Conservation (phyloP, 106 monocot species). For the Apostasia shenzhenica region DNA sequence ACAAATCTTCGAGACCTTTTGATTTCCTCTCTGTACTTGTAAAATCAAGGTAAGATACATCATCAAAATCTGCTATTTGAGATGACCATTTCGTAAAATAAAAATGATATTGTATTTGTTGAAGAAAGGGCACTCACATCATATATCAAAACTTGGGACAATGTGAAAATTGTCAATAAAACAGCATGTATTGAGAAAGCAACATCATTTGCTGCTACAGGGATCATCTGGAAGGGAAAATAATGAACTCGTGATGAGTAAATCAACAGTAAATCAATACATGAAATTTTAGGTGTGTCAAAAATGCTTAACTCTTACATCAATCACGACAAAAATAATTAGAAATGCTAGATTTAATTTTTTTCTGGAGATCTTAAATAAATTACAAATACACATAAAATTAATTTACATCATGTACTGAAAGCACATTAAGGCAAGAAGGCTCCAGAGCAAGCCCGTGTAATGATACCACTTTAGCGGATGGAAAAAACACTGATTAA, state of each 20-base stretch:
- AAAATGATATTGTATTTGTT: not conserved
- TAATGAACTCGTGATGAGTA: not conserved
- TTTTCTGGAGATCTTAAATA: too few species aligned
- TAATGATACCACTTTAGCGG: too few species aligned
- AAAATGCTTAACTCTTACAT: too few species aligned
- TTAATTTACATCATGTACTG: too few species aligned
- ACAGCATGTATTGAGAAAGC: slow-evolving; percentile 97
- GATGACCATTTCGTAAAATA: not conserved
- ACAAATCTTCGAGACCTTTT: slow-evolving; percentile 72
- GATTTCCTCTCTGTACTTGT: slow-evolving; percentile 44
- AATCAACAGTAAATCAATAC: not conserved
- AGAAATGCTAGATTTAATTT: too few species aligned
- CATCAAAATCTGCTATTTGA: not conserved
- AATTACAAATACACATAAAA: too few species aligned
- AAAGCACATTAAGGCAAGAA: too few species aligned
- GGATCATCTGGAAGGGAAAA: slow-evolving; percentile 61
- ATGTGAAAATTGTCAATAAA: slow-evolving; percentile 67
- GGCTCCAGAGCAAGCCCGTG: too few species aligned
- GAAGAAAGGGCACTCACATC: slow-evolving; percentile 45
- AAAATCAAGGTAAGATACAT: slow-evolving; percentile 5
- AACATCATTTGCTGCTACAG: slow-evolving; percentile 96
- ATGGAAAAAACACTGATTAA: too few species aligned
- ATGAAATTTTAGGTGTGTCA: too few species aligned
- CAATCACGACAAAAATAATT: too few species aligned
- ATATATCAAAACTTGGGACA: slow-evolving; percentile 81